Evolutionary conservation across 495 filamentous ascomycete genomes (phyloP).

Genomic region (Trichocladium antarcticum): DNA sequence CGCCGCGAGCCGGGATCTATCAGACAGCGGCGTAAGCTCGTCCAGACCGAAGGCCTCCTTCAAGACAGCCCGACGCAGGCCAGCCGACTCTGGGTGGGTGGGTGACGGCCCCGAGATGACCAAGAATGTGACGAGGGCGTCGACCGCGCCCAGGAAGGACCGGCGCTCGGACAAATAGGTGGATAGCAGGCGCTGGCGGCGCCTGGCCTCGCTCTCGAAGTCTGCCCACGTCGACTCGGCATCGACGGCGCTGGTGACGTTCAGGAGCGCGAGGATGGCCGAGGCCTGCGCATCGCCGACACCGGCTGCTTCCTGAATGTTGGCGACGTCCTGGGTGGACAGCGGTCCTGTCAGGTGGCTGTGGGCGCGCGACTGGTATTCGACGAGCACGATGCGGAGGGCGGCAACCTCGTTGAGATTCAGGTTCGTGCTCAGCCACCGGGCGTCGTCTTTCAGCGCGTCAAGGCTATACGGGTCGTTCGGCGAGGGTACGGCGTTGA

Average conservation of each 20-base stretch:
- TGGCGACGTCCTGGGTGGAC: conserved; percentile 56
- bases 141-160: conserved; percentile 42
- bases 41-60: conserved; percentile 18
- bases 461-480: conserved; percentile 61
- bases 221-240: conserved; percentile 39
- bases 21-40: conserved; percentile 8
- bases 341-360: conserved; percentile 53
- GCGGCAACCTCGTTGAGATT: conserved; percentile 73
- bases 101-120: conserved; percentile 26
- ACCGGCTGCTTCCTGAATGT: conserved; percentile 54
- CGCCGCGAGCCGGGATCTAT: conserved; percentile 21
- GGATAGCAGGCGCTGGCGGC: conserved; percentile 51
- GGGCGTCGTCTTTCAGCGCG: conserved; percentile 72
- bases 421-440: conserved; percentile 70
- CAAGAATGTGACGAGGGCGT: conserved; percentile 34
- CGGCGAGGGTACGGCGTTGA: conserved; percentile 63
- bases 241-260: conserved; percentile 31
- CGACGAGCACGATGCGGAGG: conserved; percentile 65
- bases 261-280: conserved; percentile 35
- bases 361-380: conserved; percentile 67
- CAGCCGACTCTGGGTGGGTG: conserved; percentile 19
- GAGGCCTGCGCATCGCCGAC: conserved; percentile 42
- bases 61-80: conserved; percentile 17
- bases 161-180: conserved; percentile 60
- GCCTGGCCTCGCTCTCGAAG: conserved; percentile 46